Evolutionary conservation across 2,329 filamentous ascomycete genomes (phyloP).

Genomic region (Cucurbitaria berberidis): DNA sequence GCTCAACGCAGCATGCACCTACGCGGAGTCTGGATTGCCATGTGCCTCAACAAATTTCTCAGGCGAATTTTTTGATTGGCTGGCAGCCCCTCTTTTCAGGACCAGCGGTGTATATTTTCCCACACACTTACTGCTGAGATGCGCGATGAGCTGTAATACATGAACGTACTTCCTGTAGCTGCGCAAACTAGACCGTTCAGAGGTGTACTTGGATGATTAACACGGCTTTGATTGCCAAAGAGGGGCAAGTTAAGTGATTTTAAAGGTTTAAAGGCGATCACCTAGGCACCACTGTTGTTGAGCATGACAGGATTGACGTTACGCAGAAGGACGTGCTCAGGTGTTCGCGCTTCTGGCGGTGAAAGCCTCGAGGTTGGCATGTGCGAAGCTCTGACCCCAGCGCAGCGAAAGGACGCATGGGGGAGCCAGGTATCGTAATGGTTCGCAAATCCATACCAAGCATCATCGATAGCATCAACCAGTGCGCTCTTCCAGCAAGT

Average conservation of each 20-base stretch:
- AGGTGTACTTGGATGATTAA: neutral
- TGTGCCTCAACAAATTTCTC: conserved; percentile 34
- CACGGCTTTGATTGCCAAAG: conserved; percentile 1
- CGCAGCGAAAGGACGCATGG: conserved; percentile 6
- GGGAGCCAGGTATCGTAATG: neutral
- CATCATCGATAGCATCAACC: conserved; percentile 26
- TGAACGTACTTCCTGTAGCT: conserved; percentile 17
- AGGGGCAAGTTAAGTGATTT: neutral
- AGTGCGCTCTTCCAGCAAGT: conserved; percentile 76
- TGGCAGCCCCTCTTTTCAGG: conserved; percentile 33
- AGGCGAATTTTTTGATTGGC: conserved; percentile 35
- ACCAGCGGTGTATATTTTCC: conserved; percentile 34
- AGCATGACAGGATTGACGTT: conserved; percentile 5
- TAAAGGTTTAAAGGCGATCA: conserved; percentile 3
- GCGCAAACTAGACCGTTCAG: conserved; percentile 4
- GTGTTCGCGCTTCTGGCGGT: conserved; percentile 27
- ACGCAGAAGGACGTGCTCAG: conserved; percentile 15
- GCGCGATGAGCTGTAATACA: conserved; percentile 41
- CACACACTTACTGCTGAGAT: conserved; percentile 25
- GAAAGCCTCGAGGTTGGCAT: conserved; percentile 15
- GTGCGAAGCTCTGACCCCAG: conserved; percentile 20
- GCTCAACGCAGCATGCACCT: conserved; percentile 37
- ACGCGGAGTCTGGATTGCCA: conserved; percentile 30
- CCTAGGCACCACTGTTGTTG: conserved; percentile 4
- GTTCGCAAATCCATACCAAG: conserved; percentile 1